Evolutionary conservation across 75 land plant species (phyloP).

Genomic region (Sequoia sempervirens): DNA sequence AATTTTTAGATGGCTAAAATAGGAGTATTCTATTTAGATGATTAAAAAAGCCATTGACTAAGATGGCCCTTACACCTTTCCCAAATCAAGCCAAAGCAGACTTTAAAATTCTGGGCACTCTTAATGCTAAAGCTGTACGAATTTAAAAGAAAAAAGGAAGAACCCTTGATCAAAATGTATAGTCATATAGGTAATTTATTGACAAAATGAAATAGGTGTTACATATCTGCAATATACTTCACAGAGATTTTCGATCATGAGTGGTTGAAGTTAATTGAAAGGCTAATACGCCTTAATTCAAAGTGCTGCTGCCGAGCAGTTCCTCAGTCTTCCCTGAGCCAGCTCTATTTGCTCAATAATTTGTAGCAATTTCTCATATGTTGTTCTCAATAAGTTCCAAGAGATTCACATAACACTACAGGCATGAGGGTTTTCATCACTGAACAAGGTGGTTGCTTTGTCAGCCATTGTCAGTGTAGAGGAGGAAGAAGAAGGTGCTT

Average conservation of each 20-base stretch:
- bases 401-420: conserved; percentile 50
- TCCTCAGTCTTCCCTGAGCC: not conserved
- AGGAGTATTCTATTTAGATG: no score
- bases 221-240: not conserved
- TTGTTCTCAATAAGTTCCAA: not conserved
- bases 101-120: no score
- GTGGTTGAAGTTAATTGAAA: not conserved
- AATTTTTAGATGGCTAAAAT: no score
- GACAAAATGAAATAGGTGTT: not conserved
- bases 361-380: not conserved
- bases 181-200: not conserved
- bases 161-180: not conserved
- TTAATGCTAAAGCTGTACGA: not conserved
- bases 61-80: no score
- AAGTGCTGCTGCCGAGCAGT: not conserved
- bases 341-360: not conserved
- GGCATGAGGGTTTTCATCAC: conserved; percentile 68
- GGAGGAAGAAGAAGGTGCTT: conserved; percentile 4
- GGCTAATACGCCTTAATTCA: not conserved
- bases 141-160: no score
- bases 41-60: no score
- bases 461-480: conserved; percentile 35
- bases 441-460: conserved; percentile 62
- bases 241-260: not conserved
- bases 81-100: no score